phyloP scores from a whole-genome alignment of 495 filamentous ascomycete species.

The Sporormia fimetaria region DNA sequence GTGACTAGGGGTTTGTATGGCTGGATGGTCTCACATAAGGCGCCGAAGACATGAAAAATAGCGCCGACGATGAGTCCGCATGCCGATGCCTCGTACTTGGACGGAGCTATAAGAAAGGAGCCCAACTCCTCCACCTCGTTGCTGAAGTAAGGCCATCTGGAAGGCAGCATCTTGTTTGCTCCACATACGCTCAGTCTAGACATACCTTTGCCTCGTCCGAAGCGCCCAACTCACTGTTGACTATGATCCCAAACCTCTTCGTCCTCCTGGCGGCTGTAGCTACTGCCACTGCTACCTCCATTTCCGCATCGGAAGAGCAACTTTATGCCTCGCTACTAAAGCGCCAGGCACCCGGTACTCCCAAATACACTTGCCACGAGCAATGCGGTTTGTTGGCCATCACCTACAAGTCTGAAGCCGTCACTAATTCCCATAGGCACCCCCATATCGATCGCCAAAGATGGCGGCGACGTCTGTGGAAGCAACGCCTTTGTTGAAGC shows the following conservation, averaged over 20 bases:
- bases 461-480: constrained; percentile 32
- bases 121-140: too few species aligned
- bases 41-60: too few species aligned
- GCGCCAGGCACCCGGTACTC: constrained; percentile 34
- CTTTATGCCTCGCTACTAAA: constrained; percentile 24
- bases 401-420: constrained; percentile 17
- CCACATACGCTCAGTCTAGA: too few species aligned
- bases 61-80: too few species aligned
- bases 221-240: too few species aligned
- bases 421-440: constrained; percentile 28
- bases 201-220: too few species aligned
- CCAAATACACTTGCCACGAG: constrained; percentile 40
- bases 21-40: too few species aligned
- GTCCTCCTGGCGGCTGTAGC: neutral
- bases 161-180: too few species aligned
- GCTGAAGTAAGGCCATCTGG: too few species aligned
- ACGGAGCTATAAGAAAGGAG: too few species aligned
- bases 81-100: too few species aligned
- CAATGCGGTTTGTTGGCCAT: constrained; percentile 36
- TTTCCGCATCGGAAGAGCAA: neutral
- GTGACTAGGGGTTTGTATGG: neutral
- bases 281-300: neutral
- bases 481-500: constrained; percentile 35
- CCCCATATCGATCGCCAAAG: constrained; percentile 33
- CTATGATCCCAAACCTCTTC: neutral